Evolutionary conservation across 2,329 filamentous ascomycete genomes (phyloP).

Genomic region (Colletotrichum eleusines): DNA sequence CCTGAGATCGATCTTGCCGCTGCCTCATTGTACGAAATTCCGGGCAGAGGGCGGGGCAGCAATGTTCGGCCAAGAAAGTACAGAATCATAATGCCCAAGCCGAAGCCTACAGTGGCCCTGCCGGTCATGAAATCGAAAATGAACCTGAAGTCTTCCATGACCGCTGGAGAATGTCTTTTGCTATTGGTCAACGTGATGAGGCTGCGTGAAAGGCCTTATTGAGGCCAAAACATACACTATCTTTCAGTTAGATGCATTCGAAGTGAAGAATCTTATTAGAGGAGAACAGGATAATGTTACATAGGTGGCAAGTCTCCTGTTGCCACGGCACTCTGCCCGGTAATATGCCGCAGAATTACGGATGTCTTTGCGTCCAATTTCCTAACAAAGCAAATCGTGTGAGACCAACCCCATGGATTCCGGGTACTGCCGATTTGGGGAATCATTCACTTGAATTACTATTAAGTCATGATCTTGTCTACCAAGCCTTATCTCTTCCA

Average conservation of each 20-base stretch:
- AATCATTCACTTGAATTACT: too few relatives aligned
- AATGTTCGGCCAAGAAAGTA: constrained; percentile 21
- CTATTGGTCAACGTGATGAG: neutral
- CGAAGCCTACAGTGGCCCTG: neutral
- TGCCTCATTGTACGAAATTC: constrained; percentile 31
- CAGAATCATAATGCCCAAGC: neutral
- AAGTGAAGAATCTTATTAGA: too few relatives aligned
- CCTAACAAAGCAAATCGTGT: accelerated
- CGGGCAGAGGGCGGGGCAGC: constrained; percentile 28
- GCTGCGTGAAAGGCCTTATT: neutral
- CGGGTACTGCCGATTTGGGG: neutral
- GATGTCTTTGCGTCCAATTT: too few relatives aligned
- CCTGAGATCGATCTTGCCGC: constrained; percentile 24
- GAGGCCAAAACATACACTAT: neutral
- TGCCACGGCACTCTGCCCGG: neutral
- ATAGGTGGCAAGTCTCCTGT: neutral
- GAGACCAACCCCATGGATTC: neutral
- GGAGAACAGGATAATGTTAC: neutral
- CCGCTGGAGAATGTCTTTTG: neutral
- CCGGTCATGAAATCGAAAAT: neutral
- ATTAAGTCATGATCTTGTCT: too few relatives aligned
- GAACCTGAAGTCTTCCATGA: neutral
- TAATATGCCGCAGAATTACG: neutral
- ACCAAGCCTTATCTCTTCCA: neutral
- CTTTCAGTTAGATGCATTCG: neutral